A percentile compares a stretch with the other conserved stretches of the same genome.
Evolutionary conservation across 768 basidiomycete species (phyloP).

Genomic region (Leccinellum rugosiceps): DNA sequence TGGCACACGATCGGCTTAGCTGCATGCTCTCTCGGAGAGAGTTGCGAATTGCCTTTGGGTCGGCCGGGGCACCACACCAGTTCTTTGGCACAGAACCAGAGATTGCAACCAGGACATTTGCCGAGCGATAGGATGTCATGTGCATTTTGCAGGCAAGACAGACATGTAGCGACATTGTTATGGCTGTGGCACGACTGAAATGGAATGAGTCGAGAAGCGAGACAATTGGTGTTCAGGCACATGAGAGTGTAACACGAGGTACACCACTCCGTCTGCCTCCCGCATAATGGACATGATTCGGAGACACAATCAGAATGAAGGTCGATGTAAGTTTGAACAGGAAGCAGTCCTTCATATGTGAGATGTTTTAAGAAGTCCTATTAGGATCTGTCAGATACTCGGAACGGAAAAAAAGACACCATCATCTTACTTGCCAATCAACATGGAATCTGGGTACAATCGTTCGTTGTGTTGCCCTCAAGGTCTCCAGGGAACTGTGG

Average conservation of each 20-base stretch:
- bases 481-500: no score
- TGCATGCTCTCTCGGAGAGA: conserved; percentile 8
- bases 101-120: conserved; percentile 19
- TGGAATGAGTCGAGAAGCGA: conserved; percentile 14
- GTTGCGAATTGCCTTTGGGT: not conserved
- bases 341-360: not conserved
- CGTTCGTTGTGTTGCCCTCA: no score
- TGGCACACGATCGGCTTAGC: conserved; percentile 12
- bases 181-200: conserved; percentile 19
- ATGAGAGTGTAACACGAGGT: no score
- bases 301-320: not conserved
- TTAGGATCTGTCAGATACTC: not conserved
- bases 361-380: conserved; percentile 21
- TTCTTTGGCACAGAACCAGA: conserved; percentile 21
- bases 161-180: conserved; percentile 3
- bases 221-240: conserved; percentile 18
- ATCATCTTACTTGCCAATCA: no score
- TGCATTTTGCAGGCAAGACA: conserved; percentile 4
- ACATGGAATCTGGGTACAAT: no score
- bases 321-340: not conserved
- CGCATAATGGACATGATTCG: conserved; percentile 15
- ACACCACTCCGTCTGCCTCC: not conserved
- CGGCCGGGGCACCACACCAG: conserved; percentile 22
- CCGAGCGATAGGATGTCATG: not conserved
- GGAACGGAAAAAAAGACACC: no score